phyloP scores from a whole-genome alignment of 495 filamentous ascomycete species.

The Penicillium pulvis region DNA sequence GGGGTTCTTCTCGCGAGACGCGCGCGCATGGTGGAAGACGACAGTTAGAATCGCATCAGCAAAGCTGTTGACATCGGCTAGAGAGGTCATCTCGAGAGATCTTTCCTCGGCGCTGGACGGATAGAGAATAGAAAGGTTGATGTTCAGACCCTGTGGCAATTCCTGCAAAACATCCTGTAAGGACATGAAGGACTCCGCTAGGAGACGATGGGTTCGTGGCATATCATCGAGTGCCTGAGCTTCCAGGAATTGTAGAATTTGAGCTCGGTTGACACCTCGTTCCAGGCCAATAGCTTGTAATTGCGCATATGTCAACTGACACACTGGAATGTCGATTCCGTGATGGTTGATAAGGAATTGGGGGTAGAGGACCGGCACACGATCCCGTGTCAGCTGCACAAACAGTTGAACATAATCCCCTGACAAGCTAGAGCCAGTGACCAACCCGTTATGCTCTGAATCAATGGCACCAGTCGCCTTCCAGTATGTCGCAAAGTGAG shows the following conservation, averaged over 20 bases:
- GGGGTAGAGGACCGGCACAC: conserved; percentile 83
- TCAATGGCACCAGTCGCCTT: conserved; percentile 94
- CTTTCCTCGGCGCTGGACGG: conserved; percentile 73
- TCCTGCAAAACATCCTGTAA: conserved; percentile 72
- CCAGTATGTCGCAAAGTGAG: conserved; percentile 98
- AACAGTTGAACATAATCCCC: conserved; percentile 91
- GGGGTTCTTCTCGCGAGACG: conserved; percentile 65
- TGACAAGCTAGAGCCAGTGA: conserved; percentile 92
- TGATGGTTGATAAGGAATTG: conserved; percentile 76
- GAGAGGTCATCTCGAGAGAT: conserved; percentile 63
- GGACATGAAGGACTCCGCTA: conserved; percentile 74
- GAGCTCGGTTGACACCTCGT: conserved; percentile 38
- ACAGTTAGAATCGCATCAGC: conserved; percentile 79
- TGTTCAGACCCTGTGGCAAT: conserved; percentile 74
- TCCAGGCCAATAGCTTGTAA: conserved; percentile 67
- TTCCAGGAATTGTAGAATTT: conserved; percentile 48
- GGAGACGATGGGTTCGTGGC: conserved; percentile 62
- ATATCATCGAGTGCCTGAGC: conserved; percentile 56
- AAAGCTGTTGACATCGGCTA: conserved; percentile 81
- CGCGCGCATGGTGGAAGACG: conserved; percentile 89
- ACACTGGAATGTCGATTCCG: conserved; percentile 79
- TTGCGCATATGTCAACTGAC: conserved; percentile 70
- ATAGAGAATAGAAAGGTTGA: conserved; percentile 86
- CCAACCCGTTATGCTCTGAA: conserved; percentile 76
- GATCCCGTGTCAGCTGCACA: conserved; percentile 87